Base-by-base conservation (phyloP, 2,329 filamentous ascomycete genomes). In the Hypocrella siamensis region DNA sequence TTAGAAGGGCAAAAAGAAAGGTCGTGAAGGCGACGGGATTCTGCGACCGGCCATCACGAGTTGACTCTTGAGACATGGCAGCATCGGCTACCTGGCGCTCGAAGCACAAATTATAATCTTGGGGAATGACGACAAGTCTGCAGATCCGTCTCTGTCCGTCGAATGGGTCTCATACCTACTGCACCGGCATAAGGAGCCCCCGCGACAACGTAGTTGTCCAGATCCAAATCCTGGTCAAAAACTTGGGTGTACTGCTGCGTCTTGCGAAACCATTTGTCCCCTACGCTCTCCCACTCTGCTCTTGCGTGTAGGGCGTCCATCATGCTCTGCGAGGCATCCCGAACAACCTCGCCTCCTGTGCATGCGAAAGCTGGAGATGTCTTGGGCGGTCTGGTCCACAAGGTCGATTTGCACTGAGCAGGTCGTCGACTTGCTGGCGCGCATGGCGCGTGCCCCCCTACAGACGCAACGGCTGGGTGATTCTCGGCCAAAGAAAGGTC, bases 131-230 rank as follows among this genome's bases (percentile, higher is more conserved):
- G n/a, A n/a, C n/a, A n/a, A n/a, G n/a, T n/a, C n/a, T n/a, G n/a
- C n/a, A n/a, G n/a, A n/a, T n/a, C n/a, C n/a, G n/a, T n/a, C n/a
- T n/a, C n/a, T n/a, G n/a, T n/a, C n/a, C 5, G 17, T 17, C 17
- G 27, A 17, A 17, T 6, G 7, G 16, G 14, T 25, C 12, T 46
- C 66, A 54, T 74, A 93, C 86, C 86, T 63, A 96, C 67, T 51
- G 90, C 86, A 47, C 90, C 90, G 46, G 81, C 85, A 56, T 90
- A 94, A 17, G 85, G 85, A 52, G 90, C 92, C 49, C 86, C 90
- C 35, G 79, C 77, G 48, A 94, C 77, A 47, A 88, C 69, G 61
- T 92, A 93, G 61, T 90, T 92, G 63, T 94, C 86, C 43, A 98
- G 71, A 60, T 98, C 86, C 39, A 94, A 66, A 51, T 93, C 85